Evolutionary conservation across 108 stramenopile genomes (phyloP).

Genomic region (Cyclostephanos invisitatus): DNA sequence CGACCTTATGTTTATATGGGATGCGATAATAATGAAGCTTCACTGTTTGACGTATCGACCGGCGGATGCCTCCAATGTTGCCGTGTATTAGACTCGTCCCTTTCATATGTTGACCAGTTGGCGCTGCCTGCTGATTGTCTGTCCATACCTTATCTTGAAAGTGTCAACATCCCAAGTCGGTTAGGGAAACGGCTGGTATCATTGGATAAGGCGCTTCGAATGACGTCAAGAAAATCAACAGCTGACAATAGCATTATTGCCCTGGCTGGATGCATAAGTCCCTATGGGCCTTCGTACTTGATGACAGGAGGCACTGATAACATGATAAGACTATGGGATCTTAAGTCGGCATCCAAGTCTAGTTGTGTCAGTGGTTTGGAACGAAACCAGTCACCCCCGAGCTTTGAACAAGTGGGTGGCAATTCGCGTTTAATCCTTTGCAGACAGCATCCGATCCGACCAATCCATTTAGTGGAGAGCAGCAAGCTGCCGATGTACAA

Average conservation of each 20-base stretch:
- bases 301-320: slow-evolving; percentile 90
- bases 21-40: slow-evolving; percentile 86
- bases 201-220: slow-evolving; percentile 24
- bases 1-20: slow-evolving; percentile 88
- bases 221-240: slow-evolving; percentile 21
- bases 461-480: slow-evolving; percentile 48
- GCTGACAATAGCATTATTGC: slow-evolving; percentile 56
- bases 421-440: slow-evolving; percentile 68
- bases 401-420: slow-evolving; percentile 62
- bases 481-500: slow-evolving; percentile 43
- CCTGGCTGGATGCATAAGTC: slow-evolving; percentile 80
- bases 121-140: slow-evolving; percentile 41
- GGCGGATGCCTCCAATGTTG: slow-evolving; percentile 89
- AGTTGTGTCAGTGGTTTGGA: slow-evolving; percentile 76
- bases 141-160: slow-evolving; percentile 50
- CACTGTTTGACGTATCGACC: slow-evolving; percentile 84
- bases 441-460: slow-evolving; percentile 59
- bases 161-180: slow-evolving; percentile 28
- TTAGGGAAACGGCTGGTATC: slow-evolving; percentile 19
- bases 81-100: slow-evolving; percentile 58
- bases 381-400: slow-evolving; percentile 64
- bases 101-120: slow-evolving; percentile 45
- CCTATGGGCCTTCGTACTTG: slow-evolving; percentile 69
- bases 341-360: slow-evolving; percentile 78
- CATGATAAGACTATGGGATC: slow-evolving; percentile 90